A percentile compares a stretch with the other conserved stretches of the same genome.
phyloP scores from a whole-genome alignment of 2,329 filamentous ascomycete genomes.

The Fusarium secorum region DNA sequence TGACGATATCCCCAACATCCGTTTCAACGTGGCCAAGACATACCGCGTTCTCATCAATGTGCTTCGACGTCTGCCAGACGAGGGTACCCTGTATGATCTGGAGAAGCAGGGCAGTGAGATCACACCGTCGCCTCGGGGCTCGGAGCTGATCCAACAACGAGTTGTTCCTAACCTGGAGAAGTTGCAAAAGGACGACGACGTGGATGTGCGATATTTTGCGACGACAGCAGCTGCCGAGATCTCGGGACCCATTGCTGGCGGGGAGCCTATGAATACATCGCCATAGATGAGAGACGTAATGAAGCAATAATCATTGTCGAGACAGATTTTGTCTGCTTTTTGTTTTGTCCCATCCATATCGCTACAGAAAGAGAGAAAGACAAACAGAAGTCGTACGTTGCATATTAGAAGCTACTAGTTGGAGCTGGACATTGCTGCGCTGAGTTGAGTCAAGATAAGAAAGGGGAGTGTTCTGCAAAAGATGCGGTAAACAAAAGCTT shows the following conservation, averaged over 20 bases:
- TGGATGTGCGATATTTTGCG: slow-evolving; percentile 97
- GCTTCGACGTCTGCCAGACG: slow-evolving; percentile 87
- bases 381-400: slow-evolving; percentile 30
- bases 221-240: slow-evolving; percentile 80
- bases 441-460: background rate
- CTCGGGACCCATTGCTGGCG: slow-evolving; percentile 54
- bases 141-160: slow-evolving; percentile 83
- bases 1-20: slow-evolving; percentile 98
- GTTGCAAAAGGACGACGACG: slow-evolving; percentile 95
- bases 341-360: slow-evolving; percentile 32
- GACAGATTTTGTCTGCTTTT: slow-evolving; percentile 33
- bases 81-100: slow-evolving; percentile 84
- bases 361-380: slow-evolving; percentile 21
- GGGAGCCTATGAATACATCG: slow-evolving; percentile 71
- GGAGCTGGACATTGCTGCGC: slow-evolving; percentile 13
- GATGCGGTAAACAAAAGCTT: slow-evolving; percentile 6
- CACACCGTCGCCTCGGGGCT: slow-evolving; percentile 73
- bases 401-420: slow-evolving; percentile 37
- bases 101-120: slow-evolving; percentile 76
- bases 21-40: slow-evolving; percentile 99
- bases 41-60: slow-evolving; percentile 90
- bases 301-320: slow-evolving; percentile 61
- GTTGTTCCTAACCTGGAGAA: slow-evolving; percentile 92
- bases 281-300: slow-evolving; percentile 64
- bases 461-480: slow-evolving; percentile 17